Evolutionary conservation across 345 rosid genomes (phyloP), one percentile per base, ranked within the genome.

Genomic region (Eucalyptus rudis): DNA sequence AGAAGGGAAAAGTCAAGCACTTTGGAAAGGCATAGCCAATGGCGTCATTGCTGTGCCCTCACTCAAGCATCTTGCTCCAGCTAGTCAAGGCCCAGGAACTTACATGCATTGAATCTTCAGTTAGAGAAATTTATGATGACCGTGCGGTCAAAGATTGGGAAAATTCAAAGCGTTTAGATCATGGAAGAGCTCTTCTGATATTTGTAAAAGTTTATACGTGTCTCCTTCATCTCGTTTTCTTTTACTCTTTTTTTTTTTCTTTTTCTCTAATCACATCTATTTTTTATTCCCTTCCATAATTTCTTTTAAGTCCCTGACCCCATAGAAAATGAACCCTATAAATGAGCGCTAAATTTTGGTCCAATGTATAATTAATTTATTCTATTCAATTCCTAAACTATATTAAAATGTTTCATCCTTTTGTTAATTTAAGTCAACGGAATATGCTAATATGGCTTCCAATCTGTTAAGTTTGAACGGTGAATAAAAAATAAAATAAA

Each of bases 361-460:
- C 25, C 25, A 36, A 36, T 11, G 4, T 36, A 36, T 19, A 31
- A 36, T 36, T 71, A 16, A 20, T 71, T 71, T 5, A 36, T 36
- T 71, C 7, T 9, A 36, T 19, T 6, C 0, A 1, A 9, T 71
- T 9, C 7, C 6, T 71, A 17, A 36, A 19, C 25, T 5, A 33
- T 19, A 19, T 36, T 7, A 33, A 71, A 3, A 71, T 71, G 81
- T 33, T 36, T 36, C 20, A 0, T 36, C 44, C 1, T 71, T 71
- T 1, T 20, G 0, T 71, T 71, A 19, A 36, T 71, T 36, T 9
- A 36, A 19, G 81, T 71, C 22, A 36, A 36, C 0, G 4, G 3
- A 71, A 36, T 71, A 20, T 36, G 8, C 0, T 71, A 9, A 19
- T 5, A 17, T 33, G 25, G 25, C 13, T 71, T 71, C 8, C 19